Evolutionary conservation across 805 yeast genomes (phyloP), one percentile per base, ranked within the genome.

Genomic region (Soucietia sequanensis): DNA sequence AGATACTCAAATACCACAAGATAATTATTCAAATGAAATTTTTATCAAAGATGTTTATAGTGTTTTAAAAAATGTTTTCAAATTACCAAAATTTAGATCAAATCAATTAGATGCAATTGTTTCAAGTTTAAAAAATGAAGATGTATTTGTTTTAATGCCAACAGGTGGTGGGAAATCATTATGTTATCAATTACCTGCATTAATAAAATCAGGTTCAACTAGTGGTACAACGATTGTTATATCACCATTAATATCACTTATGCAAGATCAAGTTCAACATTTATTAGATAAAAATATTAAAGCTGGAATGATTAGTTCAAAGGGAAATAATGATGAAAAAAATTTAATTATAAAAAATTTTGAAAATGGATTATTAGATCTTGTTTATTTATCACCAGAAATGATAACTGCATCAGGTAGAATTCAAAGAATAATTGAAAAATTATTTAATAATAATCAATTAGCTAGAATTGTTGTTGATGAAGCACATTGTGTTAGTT

Each of bases 151-250:
- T 2, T 68, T 93, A 48, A 91, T 93, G 96, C 99, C 99, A 0
- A 93, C 99, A 0, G 99, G 99, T 24, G 99, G 99, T 33, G 99
- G 99, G 33, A 93, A 93, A 55, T 90, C 98, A 0, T 62, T 93
- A 20, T 93, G 99, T 56, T 93, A 90, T 59, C 99, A 93, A 59
- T 68, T 93, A 23, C 98, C 99, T 0, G 96, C 99, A 0, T 67
- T 93, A 28, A 80, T 91, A 2, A 68, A 71, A 27, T 69, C 81
- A 2, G 96, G 96, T 1, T 68, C 57, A 15, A 86, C 95, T 0
- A 63, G 62, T 12, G 98, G 97, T 11, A 83, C 93, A 0, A 88
- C 98, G 0, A 76, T 93, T 24, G 99, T 93, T 5, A 78, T 93
- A 6, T 91, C 98, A 0, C 99, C 99, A 1, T 73, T 93, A 44